Base-by-base conservation (phyloP, 176 grass and related monocot species). In the Melocanna baccifera region DNA sequence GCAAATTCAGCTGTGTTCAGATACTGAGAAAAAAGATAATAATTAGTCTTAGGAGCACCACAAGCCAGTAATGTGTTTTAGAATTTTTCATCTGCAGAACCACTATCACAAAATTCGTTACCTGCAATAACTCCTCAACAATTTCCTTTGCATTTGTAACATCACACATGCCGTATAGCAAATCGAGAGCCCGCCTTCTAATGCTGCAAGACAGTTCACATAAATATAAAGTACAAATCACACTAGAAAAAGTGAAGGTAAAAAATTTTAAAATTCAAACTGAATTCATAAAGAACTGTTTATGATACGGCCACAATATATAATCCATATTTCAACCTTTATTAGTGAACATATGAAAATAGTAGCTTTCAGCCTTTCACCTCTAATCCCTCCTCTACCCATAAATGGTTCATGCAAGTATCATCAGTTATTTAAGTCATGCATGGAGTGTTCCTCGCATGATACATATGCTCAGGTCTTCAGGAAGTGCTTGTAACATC, bases 101-200 rank as follows among this genome's bases (percentile, higher is more conserved):
- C 23, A 57, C 19, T 55, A 81, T 77, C 32, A 82, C 19, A 81
- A 55, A 34, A 79, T 83, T 74, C 67, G 18, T 66, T 94, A 99
- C 96, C 96, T 96, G 93, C 89, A 99, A 89, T 52, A 99, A 94
- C 75, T 99, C 96, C 77, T 99, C 96, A 0, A 99, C 96, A 83
- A 99, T 99, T 91, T 99, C 96, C 84, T 96, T 99, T 4, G 96
- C 96, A 57, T 99, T 99, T 53, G 93, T 96, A 73, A 99, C 90
- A 88, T 99, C 96, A 86, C 96, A 99, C 93, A 99, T 99, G 56
- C 96, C 96, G 87, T 99, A 99, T 34, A 99, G 67, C 69, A 99
- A 86, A 94, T 99, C 96, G 79, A 99, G 96, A 91, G 96, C 93
- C 67, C 96, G 90, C 52, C 93, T 91, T 90, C 96, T 91, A 91